These are phyloP conservation scores for Aspergillus persii DNA, from an alignment of 2,329 filamentous ascomycete species.

Conservation along the genomic window DNA sequence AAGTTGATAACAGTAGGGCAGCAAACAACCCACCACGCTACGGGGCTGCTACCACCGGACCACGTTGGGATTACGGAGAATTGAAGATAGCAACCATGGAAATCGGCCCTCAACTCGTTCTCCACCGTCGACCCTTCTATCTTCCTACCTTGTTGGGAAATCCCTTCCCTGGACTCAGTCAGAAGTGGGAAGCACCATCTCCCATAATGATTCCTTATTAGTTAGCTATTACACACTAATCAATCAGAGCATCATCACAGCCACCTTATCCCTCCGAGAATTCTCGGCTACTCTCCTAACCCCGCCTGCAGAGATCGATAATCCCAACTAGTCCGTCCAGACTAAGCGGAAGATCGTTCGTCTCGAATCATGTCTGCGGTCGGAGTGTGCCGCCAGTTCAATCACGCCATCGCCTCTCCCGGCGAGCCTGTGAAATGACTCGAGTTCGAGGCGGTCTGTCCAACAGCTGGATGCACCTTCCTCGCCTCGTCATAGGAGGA, in stretches of 20 bases:
- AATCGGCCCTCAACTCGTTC: neutral
- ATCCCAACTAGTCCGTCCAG: neutral
- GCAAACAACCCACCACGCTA: neutral
- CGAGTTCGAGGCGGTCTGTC: neutral
- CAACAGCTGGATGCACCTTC: neutral
- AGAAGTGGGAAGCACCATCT: neutral
- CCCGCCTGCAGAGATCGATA: neutral
- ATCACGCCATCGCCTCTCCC: neutral
- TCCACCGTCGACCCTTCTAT: neutral
- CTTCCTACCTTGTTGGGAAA: neutral
- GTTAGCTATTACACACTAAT: neutral
- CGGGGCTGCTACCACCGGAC: neutral
- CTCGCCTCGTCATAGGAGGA: neutral
- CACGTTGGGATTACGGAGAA: neutral
- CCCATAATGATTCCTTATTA: too few species aligned
- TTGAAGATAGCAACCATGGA: neutral
- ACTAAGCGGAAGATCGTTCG: neutral
- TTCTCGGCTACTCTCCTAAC: neutral
- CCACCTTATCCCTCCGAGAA: neutral
- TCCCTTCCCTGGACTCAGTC: neutral
- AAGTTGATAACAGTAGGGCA: neutral
- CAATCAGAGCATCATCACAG: neutral
- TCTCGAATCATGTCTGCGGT: neutral
- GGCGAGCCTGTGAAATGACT: neutral
- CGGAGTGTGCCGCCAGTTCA: neutral